phyloP scores from a whole-genome alignment of 257 asterid species.

The Plantago major region DNA sequence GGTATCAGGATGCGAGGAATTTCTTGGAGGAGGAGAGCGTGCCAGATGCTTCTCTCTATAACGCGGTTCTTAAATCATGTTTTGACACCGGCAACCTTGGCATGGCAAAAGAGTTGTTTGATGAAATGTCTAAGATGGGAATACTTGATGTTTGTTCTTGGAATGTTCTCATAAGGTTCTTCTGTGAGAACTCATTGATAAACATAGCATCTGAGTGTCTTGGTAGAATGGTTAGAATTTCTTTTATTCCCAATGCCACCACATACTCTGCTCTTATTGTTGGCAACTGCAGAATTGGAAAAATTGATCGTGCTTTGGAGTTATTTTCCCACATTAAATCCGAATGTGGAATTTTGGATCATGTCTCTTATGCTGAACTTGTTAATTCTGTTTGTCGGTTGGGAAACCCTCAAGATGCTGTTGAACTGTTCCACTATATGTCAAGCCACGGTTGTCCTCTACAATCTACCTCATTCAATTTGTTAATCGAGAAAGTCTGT shows the following conservation, averaged over 20 bases:
- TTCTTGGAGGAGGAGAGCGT: conserved; percentile 45
- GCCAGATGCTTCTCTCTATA: conserved; percentile 35
- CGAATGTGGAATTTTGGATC: conserved; percentile 49
- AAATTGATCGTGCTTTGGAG: conserved; percentile 38
- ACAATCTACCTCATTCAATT: conserved; percentile 34
- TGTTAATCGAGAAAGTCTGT: conserved; percentile 45
- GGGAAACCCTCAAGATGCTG: conserved; percentile 47
- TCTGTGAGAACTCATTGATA: conserved; percentile 42
- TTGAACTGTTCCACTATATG: conserved; percentile 50
- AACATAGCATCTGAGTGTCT: conserved; percentile 52
- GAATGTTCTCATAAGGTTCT: conserved; percentile 51
- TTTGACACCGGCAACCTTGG: conserved; percentile 36
- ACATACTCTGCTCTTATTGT: conserved; percentile 65
- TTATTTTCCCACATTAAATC: conserved; percentile 38
- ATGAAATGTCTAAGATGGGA: conserved; percentile 40
- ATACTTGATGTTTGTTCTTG: conserved; percentile 49
- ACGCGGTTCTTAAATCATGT: conserved; percentile 53
- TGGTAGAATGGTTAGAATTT: conserved; percentile 55
- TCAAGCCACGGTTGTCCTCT: conserved; percentile 40
- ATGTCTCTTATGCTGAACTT: conserved; percentile 47
- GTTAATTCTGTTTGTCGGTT: conserved; percentile 44
- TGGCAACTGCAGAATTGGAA: conserved; percentile 53
- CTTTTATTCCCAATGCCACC: conserved; percentile 39
- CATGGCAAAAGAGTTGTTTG: conserved; percentile 39
- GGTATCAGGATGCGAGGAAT: conserved; percentile 40